Conservation (phyloP, 805 yeast species). For the Peterozyma xylosa region DNA sequence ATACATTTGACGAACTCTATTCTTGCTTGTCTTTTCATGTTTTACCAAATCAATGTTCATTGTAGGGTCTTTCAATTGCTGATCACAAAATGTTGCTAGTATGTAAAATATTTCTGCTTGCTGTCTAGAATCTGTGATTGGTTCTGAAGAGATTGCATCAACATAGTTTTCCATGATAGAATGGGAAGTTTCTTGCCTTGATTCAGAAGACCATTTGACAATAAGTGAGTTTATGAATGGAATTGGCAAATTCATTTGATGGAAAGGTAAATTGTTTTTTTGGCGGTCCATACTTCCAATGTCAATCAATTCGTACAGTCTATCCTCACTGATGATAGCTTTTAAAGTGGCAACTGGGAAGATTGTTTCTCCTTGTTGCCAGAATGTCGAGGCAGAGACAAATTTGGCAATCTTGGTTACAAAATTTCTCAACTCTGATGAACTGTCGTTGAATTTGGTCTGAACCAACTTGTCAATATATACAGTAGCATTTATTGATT, state of each 20-base stretch:
- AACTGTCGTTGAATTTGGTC: conserved; percentile 7
- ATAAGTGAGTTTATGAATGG: conserved; percentile 29
- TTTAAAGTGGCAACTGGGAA: conserved; percentile 51
- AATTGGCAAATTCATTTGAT: conserved; percentile 14
- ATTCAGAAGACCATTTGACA: conserved; percentile 65
- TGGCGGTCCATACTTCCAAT: neutral
- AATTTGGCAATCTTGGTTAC: conserved; percentile 23
- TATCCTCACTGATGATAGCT: conserved; percentile 16
- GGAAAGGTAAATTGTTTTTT: conserved; percentile 10
- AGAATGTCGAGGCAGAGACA: conserved; percentile 53
- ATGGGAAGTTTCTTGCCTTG: conserved; percentile 60
- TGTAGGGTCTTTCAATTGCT: conserved; percentile 41
- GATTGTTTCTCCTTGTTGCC: conserved; percentile 53
- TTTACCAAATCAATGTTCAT: conserved; percentile 36
- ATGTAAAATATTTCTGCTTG: conserved; percentile 44
- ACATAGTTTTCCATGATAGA: conserved; percentile 53
- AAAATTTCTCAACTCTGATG: conserved; percentile 8
- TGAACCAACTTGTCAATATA: conserved; percentile 31
- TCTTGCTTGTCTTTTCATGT: conserved; percentile 28
- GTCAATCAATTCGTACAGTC: neutral
- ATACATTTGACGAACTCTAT: conserved; percentile 38
- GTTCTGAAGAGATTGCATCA: conserved; percentile 27
- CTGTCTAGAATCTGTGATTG: conserved; percentile 15
- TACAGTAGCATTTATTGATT: conserved; percentile 41
- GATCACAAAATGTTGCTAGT: conserved; percentile 69